Percentiles rank a stretch among this genome's conserved stretches.
phyloP scores from a whole-genome alignment of 2,329 filamentous ascomycete genomes.

The Exserohilum rostratum region DNA sequence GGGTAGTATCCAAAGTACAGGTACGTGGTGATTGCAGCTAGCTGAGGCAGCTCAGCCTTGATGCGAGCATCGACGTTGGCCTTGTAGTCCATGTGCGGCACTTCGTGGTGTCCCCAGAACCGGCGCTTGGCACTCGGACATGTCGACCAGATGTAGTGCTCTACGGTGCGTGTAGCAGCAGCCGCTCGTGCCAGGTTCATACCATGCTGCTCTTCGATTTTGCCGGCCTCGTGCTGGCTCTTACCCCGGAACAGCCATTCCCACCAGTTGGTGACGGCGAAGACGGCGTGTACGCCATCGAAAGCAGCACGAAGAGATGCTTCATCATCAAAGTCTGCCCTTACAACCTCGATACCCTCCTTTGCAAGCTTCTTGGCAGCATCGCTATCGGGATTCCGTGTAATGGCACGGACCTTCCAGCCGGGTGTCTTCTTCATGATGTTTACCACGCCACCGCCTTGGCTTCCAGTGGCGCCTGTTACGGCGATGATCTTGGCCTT shows the following conservation, averaged over 20 bases:
- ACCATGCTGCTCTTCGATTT: conserved; percentile 50
- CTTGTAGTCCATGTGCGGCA: conserved; percentile 55
- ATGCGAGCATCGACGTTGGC: conserved; percentile 51
- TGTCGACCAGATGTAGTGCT: conserved; percentile 57
- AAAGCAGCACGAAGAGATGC: conserved; percentile 26
- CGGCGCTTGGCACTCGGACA: conserved; percentile 46
- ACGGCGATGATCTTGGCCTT: conserved; percentile 32
- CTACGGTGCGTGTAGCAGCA: conserved; percentile 43
- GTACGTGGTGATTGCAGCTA: conserved; percentile 38
- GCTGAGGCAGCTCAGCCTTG: conserved; percentile 37
- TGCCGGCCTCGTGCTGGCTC: conserved; percentile 40
- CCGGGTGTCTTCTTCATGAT: conserved; percentile 30
- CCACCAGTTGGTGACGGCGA: conserved; percentile 53
- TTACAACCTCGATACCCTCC: conserved; percentile 29
- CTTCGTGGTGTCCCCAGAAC: conserved; percentile 39
- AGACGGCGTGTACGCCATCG: conserved; percentile 39
- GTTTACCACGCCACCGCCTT: conserved; percentile 36
- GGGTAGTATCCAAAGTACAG: conserved; percentile 41
- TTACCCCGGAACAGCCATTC: conserved; percentile 41
- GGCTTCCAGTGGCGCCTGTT: conserved; percentile 36
- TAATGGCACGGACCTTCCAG: conserved; percentile 34
- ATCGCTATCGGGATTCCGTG: conserved; percentile 25
- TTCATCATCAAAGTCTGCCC: conserved; percentile 29
- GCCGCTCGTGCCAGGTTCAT: conserved; percentile 54
- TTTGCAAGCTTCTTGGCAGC: conserved; percentile 28